Conservation (phyloP, 23 red algal genomes). For the Chondrus crispus region DNA sequence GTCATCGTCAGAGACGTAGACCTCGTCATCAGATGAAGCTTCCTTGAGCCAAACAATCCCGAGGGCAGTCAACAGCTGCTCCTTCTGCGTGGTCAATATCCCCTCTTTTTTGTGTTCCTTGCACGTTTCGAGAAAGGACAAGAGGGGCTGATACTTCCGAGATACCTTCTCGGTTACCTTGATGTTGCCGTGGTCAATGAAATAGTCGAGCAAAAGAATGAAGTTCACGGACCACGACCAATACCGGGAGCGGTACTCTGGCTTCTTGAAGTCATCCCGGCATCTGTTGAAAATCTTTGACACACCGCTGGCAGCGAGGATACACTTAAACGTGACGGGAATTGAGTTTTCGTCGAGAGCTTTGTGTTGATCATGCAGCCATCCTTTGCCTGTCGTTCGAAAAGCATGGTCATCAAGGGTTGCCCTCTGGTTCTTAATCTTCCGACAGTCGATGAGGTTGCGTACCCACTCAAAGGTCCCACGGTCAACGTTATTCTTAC, state of each 20-base stretch:
- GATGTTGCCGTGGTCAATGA: conserved; percentile 19
- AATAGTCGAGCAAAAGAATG: conserved; percentile 25
- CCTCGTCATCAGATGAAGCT: neutral
- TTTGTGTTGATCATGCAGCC: conserved; percentile 49
- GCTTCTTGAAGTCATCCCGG: neutral
- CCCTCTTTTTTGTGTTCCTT: conserved; percentile 5
- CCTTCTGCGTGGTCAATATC: neutral
- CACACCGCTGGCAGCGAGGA: conserved; percentile 3
- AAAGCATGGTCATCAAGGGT: neutral
- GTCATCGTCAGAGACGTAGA: neutral
- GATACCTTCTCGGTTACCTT: neutral
- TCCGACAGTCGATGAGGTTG: conserved; percentile 36
- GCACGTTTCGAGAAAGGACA: conserved; percentile 1
- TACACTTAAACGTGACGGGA: conserved; percentile 1
- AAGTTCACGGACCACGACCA: conserved; percentile 42
- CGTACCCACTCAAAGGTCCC: neutral
- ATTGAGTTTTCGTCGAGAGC: conserved; percentile 21
- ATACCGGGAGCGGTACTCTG: conserved; percentile 32
- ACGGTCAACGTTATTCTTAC: neutral
- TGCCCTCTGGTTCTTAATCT: neutral
- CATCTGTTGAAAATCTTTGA: conserved; percentile 12
- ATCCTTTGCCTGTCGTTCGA: neutral
- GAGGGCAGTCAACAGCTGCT: conserved; percentile 3
- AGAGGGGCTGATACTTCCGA: neutral
- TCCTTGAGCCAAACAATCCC: conserved; percentile 9